Evolutionary conservation across 805 yeast genomes (phyloP).

Genomic region (Metschnikowia chrysomelidarum): DNA sequence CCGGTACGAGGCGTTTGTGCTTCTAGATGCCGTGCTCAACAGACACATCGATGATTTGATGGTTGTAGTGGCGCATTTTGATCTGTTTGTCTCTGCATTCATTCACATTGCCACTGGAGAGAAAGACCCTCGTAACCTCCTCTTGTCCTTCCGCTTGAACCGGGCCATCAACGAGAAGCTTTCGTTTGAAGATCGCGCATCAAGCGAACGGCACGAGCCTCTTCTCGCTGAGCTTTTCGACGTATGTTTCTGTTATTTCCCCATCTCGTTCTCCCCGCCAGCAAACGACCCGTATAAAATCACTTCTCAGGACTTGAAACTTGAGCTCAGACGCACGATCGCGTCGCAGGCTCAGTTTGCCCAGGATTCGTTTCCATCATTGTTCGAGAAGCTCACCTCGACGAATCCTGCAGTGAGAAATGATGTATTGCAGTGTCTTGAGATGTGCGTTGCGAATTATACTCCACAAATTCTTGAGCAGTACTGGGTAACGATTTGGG

Average conservation of each 20-base stretch:
- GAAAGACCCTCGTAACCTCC: slow-evolving; percentile 88
- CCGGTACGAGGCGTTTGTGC: slow-evolving; percentile 56
- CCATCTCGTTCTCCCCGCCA: slow-evolving; percentile 93
- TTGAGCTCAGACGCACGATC: slow-evolving; percentile 57
- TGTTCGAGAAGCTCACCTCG: slow-evolving; percentile 76
- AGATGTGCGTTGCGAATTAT: slow-evolving; percentile 54
- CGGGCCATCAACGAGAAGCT: slow-evolving; percentile 42
- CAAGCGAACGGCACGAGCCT: slow-evolving; percentile 34
- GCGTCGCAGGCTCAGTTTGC: slow-evolving; percentile 63
- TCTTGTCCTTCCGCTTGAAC: slow-evolving; percentile 64
- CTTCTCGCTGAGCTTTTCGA: slow-evolving; percentile 74
- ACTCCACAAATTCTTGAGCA: slow-evolving; percentile 46
- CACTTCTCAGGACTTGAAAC: slow-evolving; percentile 69
- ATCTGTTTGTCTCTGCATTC: slow-evolving; percentile 53
- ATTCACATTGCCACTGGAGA: slow-evolving; percentile 78
- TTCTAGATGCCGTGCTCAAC: slow-evolving; percentile 40
- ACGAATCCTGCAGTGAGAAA: slow-evolving; percentile 69
- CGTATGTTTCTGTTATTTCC: slow-evolving; percentile 90
- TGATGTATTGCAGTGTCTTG: slow-evolving; percentile 68
- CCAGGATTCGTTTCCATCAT: slow-evolving; percentile 69
- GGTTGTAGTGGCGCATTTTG: slow-evolving; percentile 25
- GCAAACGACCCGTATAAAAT: slow-evolving; percentile 83
- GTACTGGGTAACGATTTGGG: slow-evolving; percentile 79
- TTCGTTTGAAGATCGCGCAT: slow-evolving; percentile 21
- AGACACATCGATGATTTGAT: slow-evolving; percentile 24